A percentile compares a stretch with the other conserved stretches of the same genome.
Conservation (phyloP, 495 filamentous ascomycete species). For the Penicillium samsonianum region DNA sequence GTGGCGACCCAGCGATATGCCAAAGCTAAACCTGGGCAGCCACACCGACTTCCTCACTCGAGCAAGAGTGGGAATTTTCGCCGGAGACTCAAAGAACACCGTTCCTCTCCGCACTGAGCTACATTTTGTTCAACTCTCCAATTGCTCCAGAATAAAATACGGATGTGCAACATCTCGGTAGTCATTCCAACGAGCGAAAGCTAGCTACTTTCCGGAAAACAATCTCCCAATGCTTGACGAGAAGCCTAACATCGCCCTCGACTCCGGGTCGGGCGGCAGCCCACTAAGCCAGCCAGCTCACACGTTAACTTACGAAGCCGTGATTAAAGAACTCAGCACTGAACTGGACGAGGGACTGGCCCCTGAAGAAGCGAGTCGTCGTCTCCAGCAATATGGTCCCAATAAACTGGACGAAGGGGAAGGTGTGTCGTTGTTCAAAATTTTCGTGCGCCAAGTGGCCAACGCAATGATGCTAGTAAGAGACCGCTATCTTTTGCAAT, state of each 20-base stretch:
- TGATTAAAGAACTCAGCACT: conserved; percentile 55
- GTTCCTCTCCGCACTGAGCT: too few species aligned
- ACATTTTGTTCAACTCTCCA: too few species aligned
- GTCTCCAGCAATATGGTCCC: conserved; percentile 52
- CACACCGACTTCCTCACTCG: too few species aligned
- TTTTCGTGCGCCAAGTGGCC: conserved; percentile 54
- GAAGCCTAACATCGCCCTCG: not conserved
- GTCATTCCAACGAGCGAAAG: too few species aligned
- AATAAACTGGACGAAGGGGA: conserved; percentile 56
- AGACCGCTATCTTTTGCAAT: conserved; percentile 7
- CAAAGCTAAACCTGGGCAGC: too few species aligned
- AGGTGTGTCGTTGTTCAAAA: conserved; percentile 50
- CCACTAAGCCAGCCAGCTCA: conserved; percentile 59
- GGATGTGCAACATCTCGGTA: too few species aligned
- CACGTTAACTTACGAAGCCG: conserved; percentile 48
- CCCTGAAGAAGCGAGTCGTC: conserved; percentile 48
- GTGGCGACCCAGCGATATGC: too few species aligned
- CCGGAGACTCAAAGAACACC: too few species aligned
- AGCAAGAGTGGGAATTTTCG: too few species aligned
- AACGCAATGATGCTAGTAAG: conserved; percentile 59
- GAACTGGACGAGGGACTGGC: conserved; percentile 58
- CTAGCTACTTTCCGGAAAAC: not conserved
- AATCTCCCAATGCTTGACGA: conserved; percentile 10
- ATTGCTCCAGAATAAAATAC: too few species aligned
- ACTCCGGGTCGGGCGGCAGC: conserved; percentile 12